Base-by-base conservation (phyloP, 768 basidiomycete genomes). In the Xanthoconium stramineum region DNA sequence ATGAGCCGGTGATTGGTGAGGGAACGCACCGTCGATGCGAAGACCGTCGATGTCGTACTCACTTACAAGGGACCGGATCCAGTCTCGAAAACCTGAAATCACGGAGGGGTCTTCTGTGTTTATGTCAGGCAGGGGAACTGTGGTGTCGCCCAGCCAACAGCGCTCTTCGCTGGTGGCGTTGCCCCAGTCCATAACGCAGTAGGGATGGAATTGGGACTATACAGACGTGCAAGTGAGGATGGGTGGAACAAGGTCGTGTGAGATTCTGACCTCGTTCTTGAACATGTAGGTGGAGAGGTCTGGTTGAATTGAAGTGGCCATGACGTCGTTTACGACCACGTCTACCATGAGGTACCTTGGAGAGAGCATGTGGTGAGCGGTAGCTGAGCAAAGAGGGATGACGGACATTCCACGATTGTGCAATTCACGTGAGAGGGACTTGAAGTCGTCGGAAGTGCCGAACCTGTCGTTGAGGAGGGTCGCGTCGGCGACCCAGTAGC, bases 291-390 rank as follows among this genome's bases (percentile, higher is more conserved):
- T 72, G 12, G 86, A 86, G 57, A 81, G 80, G 67, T 86, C 82
- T 15, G 88, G 87, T 7, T 75, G 80, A 36, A 73, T 76, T 3
- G 83, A 80, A 4, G 83, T 81, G 2, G 86, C 74, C 79, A 91
- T 92, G 48, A 95, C 90, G 69, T 94, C 89, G 70, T 94, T 94
- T 35, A 89, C 83, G 38, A 94, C 88, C 33, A 89, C 72, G 64
- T 94, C 91, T 47, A 93, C 84, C 89, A 92, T 93, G 58, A 94
- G 75, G 69, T 86, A 91, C 84, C 78, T 79, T 56, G 43, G 24
- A 35, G 33, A 12, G 36, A 29, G 36, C 19, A 50, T 52, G 37
- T 7, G 40, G 20, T 49, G 56, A 37, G 39, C 49, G 39, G 17
- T 40, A 28, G n/a, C 19, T 49, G 30, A 52, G 37, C 29, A 43